Evolutionary conservation across 2,329 filamentous ascomycete genomes (phyloP).

Genomic region (Fusarium dimerum): DNA sequence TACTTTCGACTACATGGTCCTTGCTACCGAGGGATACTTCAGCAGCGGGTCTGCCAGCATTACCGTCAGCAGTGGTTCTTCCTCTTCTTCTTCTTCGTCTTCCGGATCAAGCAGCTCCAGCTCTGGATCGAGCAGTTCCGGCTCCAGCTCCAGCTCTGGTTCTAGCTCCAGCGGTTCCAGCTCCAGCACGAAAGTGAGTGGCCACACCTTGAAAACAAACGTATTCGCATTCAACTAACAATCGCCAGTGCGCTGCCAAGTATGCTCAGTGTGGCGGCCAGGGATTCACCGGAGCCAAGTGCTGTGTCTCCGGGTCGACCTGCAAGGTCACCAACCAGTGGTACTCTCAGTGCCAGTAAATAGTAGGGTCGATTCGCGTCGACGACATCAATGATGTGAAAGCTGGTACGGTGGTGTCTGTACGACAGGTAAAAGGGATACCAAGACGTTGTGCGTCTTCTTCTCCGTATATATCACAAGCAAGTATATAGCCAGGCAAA

Average conservation of each 20-base stretch:
- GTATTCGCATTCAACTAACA: background rate
- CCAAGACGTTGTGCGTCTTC: background rate
- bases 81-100: background rate
- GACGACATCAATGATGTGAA: background rate
- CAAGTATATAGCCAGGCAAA: background rate
- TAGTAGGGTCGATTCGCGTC: background rate
- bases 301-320: constrained; percentile 24
- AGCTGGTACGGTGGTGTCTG: background rate
- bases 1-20: constrained; percentile 52
- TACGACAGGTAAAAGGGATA: background rate
- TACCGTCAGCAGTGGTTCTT: constrained; percentile 42
- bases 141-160: background rate
- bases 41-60: constrained; percentile 49
- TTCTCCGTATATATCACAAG: background rate
- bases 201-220: background rate
- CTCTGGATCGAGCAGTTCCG: background rate
- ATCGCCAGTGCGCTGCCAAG: constrained; percentile 19
- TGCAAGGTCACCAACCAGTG: constrained; percentile 24
- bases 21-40: constrained; percentile 54
- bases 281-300: constrained; percentile 25
- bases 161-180: background rate
- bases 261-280: constrained; percentile 26
- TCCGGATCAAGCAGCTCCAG: background rate
- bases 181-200: constrained; percentile 8
- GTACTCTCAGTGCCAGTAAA: constrained; percentile 26